These are phyloP conservation scores for Auricularia sp. DNA, from an alignment of 768 basidiomycete genomes.

Conservation along the genomic window DNA sequence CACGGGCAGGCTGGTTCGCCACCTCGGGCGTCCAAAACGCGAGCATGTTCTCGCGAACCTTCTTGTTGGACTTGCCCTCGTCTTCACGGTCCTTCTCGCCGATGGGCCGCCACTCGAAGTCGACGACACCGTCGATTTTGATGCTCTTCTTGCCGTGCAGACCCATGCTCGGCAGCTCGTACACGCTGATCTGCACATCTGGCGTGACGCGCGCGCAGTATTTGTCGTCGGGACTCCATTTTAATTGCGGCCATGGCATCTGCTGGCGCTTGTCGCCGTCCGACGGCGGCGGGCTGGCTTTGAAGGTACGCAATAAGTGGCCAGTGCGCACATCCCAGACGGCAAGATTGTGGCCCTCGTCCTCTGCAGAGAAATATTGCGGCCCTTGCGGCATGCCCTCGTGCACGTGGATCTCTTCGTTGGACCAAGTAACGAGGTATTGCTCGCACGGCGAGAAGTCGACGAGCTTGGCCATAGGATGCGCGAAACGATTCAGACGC, in stretches of 20 bases:
- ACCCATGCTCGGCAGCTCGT: slow-evolving; percentile 90
- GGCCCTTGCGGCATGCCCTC: slow-evolving; percentile 73
- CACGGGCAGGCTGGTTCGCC: slow-evolving; percentile 90
- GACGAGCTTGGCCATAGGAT: slow-evolving; percentile 88
- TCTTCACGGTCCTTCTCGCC: slow-evolving; percentile 84
- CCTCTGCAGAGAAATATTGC: slow-evolving; percentile 82
- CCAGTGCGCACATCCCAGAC: slow-evolving; percentile 98
- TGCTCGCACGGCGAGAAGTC: slow-evolving; percentile 97
- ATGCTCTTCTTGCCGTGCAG: slow-evolving; percentile 92
- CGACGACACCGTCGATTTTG: slow-evolving; percentile 94
- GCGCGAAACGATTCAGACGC: slow-evolving; percentile 82
- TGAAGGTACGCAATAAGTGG: slow-evolving; percentile 84
- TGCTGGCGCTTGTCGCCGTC: slow-evolving; percentile 65
- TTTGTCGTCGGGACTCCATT: slow-evolving; percentile 96
- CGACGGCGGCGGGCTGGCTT: slow-evolving; percentile 39
- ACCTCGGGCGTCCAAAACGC: slow-evolving; percentile 98
- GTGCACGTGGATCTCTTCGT: slow-evolving; percentile 81
- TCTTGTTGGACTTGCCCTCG: slow-evolving; percentile 44
- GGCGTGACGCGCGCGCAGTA: slow-evolving; percentile 84
- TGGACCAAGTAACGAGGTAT: slow-evolving; percentile 95
- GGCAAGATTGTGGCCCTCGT: slow-evolving; percentile 93
- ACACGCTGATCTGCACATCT: slow-evolving; percentile 90
- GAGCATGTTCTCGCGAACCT: slow-evolving; percentile 77
- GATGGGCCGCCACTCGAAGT: slow-evolving; percentile 97
- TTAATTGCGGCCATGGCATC: slow-evolving; percentile 75